Evolutionary conservation across 2,329 filamentous ascomycete species (phyloP).

Genomic region (Ceratocystis lukuohia): DNA sequence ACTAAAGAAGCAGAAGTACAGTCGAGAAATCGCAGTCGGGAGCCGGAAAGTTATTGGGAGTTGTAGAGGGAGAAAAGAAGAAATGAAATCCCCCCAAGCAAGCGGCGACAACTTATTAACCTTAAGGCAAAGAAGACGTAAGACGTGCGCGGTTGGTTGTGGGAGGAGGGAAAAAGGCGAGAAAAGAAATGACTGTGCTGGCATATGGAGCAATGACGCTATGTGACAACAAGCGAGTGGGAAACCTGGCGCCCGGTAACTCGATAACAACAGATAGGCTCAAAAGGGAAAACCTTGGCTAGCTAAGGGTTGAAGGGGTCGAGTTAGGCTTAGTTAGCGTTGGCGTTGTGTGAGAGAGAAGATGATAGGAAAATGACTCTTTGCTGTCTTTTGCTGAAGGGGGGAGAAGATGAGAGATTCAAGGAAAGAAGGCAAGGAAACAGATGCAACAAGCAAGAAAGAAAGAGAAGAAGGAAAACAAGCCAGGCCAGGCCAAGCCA

Average conservation of each 20-base stretch:
- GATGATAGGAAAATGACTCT: not conserved
- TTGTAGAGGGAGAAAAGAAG: not conserved
- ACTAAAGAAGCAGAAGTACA: not conserved
- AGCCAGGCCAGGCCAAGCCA: too few species aligned
- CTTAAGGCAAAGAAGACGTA: not conserved
- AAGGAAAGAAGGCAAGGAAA: not conserved
- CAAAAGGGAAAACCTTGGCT: not conserved
- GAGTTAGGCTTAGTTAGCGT: not conserved
- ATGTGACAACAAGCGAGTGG: conserved; percentile 3
- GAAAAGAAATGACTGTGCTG: conserved; percentile 6
- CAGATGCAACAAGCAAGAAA: not conserved
- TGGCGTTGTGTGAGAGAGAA: not conserved
- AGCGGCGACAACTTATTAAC: not conserved
- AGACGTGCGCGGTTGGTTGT: too few species aligned
- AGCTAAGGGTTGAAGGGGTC: not conserved
- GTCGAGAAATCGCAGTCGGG: not conserved
- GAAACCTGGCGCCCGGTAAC: not conserved
- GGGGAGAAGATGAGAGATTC: not conserved
- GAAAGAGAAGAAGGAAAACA: too few species aligned
- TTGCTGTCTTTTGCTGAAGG: not conserved
- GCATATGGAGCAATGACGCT: conserved; percentile 5
- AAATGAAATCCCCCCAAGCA: not conserved
- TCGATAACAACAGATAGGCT: conserved; percentile 3
- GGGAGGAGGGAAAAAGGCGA: not conserved
- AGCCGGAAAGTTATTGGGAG: not conserved